These are phyloP conservation scores for Citrullus mucosospermus DNA, from an alignment of 306 rosid genomes.

Conservation along the genomic window DNA sequence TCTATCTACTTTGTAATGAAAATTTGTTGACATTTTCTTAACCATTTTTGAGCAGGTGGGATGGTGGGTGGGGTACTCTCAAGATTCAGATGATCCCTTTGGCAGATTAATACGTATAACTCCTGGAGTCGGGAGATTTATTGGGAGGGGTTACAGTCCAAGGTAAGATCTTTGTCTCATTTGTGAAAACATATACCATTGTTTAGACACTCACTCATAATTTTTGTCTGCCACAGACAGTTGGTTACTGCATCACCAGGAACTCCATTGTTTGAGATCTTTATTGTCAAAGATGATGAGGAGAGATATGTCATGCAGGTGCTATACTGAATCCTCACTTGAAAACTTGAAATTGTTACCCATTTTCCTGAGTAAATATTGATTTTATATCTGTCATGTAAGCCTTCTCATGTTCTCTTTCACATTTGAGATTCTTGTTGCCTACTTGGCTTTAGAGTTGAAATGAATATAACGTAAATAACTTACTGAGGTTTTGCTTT, in stretches of 20 bases:
- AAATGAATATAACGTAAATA: neutral
- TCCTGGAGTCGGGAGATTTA: slow-evolving; percentile 81
- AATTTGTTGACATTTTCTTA: slow-evolving; percentile 7
- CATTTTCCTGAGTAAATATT: neutral
- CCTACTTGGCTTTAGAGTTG: neutral
- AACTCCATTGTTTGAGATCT: slow-evolving; percentile 84
- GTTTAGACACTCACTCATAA: slow-evolving; percentile 12
- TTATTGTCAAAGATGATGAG: slow-evolving; percentile 64
- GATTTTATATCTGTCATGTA: neutral
- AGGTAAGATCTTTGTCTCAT: slow-evolving; percentile 36
- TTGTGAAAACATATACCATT: slow-evolving; percentile 1
- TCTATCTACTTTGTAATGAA: neutral
- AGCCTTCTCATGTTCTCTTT: neutral
- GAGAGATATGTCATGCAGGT: slow-evolving; percentile 80
- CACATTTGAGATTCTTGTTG: neutral
- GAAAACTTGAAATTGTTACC: neutral
- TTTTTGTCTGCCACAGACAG: slow-evolving; percentile 50
- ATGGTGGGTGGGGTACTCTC: slow-evolving; percentile 98
- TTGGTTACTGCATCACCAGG: slow-evolving; percentile 73
- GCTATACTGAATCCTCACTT: slow-evolving; percentile 13
- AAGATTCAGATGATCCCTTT: slow-evolving; percentile 77
- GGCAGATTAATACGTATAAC: slow-evolving; percentile 74
- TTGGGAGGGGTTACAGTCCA: slow-evolving; percentile 77
- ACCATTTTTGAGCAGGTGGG: slow-evolving; percentile 61
- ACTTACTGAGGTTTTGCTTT: neutral